Base-by-base conservation (phyloP, 495 filamentous ascomycete genomes). In the Neurospora sp. region DNA sequence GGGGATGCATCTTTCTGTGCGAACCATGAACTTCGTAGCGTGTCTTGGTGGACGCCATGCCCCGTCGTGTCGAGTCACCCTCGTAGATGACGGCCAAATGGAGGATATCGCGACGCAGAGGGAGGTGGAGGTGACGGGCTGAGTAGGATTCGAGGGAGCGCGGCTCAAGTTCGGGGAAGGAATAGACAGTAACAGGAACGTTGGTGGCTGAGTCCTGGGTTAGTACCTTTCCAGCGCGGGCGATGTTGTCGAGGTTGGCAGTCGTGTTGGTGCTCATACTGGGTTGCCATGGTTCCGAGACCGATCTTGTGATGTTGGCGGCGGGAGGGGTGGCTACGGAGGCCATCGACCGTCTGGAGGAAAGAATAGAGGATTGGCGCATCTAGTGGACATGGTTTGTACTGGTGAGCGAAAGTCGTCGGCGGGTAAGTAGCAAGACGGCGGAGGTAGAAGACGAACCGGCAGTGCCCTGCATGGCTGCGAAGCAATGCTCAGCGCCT, bases 41-140 rank as follows among this genome's bases (percentile, higher is more conserved):
- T 80, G 89, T 95, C 82, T 97, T 97, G 23, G 93, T 90, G 73
- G 84, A 92, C 7, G 94, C 96, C 0, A 93, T 94, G 73, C 96
- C 96, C 79, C 93, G 90, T 35, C 96, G 92, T 72, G 93, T 91
- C 69, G 83, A 88, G 85, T 98, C 94, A 78, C 93, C 96, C 84
- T 99, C 96, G 88, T 91, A 98, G 73, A 97, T 80, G 23, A 98
- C 88, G 73, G 96, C 96, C 39, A 94, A 89, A 82, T 98, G 96
- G 23, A 99, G 90, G 72, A 99, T 90, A 78, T 99, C 96, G 78
- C 92, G 90, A 11, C 96, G 93, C 18, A 97, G 86, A 7, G 96
- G 96, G 66, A 98, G 87, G 79, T 90, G 80, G 7, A 99, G 90
- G 80, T 98, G 92, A 74, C 91, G 92, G 73, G 88, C 81, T 9